Evolutionary conservation across 345 rosid species (phyloP).

Genomic region (Salix exigua): DNA sequence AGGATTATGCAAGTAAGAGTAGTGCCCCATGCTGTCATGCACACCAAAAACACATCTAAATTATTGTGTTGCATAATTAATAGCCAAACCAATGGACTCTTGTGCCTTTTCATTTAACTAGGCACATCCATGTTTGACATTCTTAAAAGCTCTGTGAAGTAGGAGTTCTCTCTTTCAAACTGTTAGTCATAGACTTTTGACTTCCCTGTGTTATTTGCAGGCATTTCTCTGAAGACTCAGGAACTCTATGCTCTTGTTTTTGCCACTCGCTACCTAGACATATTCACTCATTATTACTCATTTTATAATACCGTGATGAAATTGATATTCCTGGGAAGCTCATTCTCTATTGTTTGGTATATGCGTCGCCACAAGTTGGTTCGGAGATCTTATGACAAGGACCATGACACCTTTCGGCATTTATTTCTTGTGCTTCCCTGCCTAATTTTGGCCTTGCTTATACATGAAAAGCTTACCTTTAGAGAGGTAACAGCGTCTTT

Average conservation of each 20-base stretch:
- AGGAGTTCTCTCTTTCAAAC: background rate
- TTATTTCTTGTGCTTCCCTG: conserved; percentile 53
- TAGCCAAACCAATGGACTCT: background rate
- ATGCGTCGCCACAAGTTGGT: conserved; percentile 69
- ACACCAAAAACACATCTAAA: background rate
- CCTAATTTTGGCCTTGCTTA: conserved; percentile 54
- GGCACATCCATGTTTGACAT: background rate
- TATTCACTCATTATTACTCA: conserved; percentile 62
- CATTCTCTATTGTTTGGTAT: conserved; percentile 81
- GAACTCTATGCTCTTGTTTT: conserved; percentile 78
- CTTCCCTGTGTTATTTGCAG: conserved; percentile 26
- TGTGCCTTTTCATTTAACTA: background rate
- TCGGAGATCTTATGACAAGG: conserved; percentile 60
- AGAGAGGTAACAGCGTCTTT: conserved; percentile 48
- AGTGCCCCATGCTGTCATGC: background rate
- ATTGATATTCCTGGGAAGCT: conserved; percentile 74
- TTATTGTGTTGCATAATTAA: background rate
- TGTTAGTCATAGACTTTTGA: background rate
- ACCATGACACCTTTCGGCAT: conserved; percentile 65
- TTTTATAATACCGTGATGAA: conserved; percentile 74
- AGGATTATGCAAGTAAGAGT: background rate
- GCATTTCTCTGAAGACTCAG: conserved; percentile 84
- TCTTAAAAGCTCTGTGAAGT: background rate
- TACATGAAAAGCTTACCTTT: conserved; percentile 63
- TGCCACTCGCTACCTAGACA: conserved; percentile 70